Evolutionary conservation across 345 rosid genomes (phyloP).

Genomic region (Limnanthes douglasii): DNA sequence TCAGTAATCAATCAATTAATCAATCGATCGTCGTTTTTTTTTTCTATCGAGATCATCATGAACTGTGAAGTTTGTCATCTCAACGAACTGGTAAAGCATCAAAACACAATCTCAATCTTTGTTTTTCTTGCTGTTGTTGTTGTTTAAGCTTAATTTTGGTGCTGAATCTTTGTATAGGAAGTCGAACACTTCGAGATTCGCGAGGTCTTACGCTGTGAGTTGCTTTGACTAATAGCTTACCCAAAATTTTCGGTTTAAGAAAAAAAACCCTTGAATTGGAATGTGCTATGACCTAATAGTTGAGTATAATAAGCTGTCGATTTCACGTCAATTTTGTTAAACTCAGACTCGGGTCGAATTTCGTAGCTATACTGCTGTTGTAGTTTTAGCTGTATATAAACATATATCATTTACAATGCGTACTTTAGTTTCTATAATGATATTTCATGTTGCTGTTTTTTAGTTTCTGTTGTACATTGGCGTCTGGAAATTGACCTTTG

Average conservation of each 20-base stretch:
- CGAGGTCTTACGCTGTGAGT: conserved; percentile 84
- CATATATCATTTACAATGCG: neutral
- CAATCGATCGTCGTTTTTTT: too few relatives aligned
- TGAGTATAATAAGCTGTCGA: too few relatives aligned
- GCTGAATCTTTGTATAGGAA: conserved; percentile 28
- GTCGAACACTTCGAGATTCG: conserved; percentile 75
- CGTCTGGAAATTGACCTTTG: neutral
- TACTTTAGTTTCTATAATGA: neutral
- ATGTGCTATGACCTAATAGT: too few relatives aligned
- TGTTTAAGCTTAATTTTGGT: neutral
- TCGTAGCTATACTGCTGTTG: neutral
- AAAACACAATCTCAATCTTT: neutral
- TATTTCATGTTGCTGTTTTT: too few relatives aligned
- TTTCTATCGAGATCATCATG: too few relatives aligned
- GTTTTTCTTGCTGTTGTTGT: neutral
- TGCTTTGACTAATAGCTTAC: too few relatives aligned
- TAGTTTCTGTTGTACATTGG: too few relatives aligned
- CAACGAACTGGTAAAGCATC: conserved; percentile 89
- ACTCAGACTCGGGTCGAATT: neutral
- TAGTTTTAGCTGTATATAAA: too few relatives aligned
- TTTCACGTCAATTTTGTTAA: neutral
- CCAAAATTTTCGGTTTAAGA: too few relatives aligned
- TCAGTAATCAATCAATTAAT: too few relatives aligned
- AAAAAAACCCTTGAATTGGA: too few relatives aligned
- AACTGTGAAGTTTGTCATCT: conserved; percentile 91